Conservation (phyloP, 208 protist genomes). For the Angomonas deanei region DNA sequence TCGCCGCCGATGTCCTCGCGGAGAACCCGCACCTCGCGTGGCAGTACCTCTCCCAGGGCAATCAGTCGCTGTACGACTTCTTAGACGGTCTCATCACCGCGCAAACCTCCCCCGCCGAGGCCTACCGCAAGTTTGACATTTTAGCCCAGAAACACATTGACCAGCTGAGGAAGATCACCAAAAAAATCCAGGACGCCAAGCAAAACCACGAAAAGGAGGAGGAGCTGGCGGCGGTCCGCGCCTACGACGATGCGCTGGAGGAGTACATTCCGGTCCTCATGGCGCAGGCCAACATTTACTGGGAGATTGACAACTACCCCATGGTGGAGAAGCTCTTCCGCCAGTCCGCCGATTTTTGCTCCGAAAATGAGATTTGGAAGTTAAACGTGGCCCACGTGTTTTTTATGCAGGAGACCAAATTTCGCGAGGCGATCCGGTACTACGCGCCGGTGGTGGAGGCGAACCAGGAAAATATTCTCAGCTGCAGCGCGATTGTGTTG, state of each 20-base stretch:
- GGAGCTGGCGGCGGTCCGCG: conserved; percentile 74
- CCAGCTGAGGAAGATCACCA: conserved; percentile 92
- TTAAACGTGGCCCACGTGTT: conserved; percentile 97
- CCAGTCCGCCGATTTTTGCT: conserved; percentile 95
- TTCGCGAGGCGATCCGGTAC: conserved; percentile 94
- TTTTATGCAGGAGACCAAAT: conserved; percentile 97
- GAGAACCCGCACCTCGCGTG: conserved; percentile 94
- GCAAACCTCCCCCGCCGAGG: conserved; percentile 93
- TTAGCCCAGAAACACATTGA: conserved; percentile 93
- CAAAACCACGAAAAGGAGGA: conserved; percentile 81
- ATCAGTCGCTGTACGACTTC: conserved; percentile 94
- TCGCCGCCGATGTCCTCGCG: conserved; percentile 95
- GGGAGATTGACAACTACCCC: conserved; percentile 96
- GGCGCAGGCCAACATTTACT: conserved; percentile 97
- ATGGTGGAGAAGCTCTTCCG: conserved; percentile 94
- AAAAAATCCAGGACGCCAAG: conserved; percentile 93
- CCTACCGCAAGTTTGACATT: conserved; percentile 95
- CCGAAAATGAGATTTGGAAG: conserved; percentile 96
- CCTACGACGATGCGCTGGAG: conserved; percentile 93
- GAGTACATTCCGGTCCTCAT: conserved; percentile 96
- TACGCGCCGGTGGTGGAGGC: conserved; percentile 95
- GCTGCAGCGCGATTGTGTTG: conserved; percentile 94
- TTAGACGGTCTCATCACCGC: conserved; percentile 93
- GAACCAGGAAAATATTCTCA: conserved; percentile 89
- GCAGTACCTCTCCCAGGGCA: conserved; percentile 90